Evolutionary conservation across 805 yeast species (phyloP), one percentile per base, ranked within the genome.

Genomic region (Metschnikowia orientalis): DNA sequence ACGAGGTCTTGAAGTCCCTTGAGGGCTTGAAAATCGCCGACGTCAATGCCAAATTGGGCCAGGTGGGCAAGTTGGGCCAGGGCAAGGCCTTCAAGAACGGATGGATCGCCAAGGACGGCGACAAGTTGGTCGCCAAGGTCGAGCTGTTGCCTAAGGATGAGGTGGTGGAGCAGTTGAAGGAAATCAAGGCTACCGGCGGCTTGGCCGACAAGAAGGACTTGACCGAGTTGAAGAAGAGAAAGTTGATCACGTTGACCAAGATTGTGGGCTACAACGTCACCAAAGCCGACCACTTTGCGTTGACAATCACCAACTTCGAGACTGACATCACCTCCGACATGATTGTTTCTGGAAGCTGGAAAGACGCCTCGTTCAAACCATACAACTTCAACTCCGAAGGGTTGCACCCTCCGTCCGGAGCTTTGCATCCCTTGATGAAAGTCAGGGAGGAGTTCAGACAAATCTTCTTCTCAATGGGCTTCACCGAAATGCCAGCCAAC

Each of bases 401-500:
- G 58, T 75, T 84, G 27, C 67, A 70, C 43, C 90, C 97, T 30
- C 69, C 67, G 24, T 74, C 94, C 16, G 99, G 99, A 56, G 95
- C 97, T 28, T 72, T 92, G 50, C 99, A 92, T 63, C 99, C 99
- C 22, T 74, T 92, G 53, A 87, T 79, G 70, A 92, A 92, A 63
- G 97, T 92, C 39, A 79, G 97, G 55, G 97, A 90, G 63, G 98
- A 92, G 63, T 92, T 92, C 67, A 77, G 98, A 67, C 95, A 89
- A 62, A 90, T 92, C 55, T 92, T 92, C 77, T 90, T 92, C 67
- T 79, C 92, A 23, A 79, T 92, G 89, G 99, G 99, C 6, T 92
- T 92, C 79, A 79, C 92, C 18, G 99, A 92, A 68, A 92, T 92
- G 99, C 96, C 98, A 40, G 82, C 98, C 16, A 90, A 90, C 62